Evolutionary conservation across 257 asterid species (phyloP), one percentile per base, ranked within the genome.

Genomic region (Coffea canephora): DNA sequence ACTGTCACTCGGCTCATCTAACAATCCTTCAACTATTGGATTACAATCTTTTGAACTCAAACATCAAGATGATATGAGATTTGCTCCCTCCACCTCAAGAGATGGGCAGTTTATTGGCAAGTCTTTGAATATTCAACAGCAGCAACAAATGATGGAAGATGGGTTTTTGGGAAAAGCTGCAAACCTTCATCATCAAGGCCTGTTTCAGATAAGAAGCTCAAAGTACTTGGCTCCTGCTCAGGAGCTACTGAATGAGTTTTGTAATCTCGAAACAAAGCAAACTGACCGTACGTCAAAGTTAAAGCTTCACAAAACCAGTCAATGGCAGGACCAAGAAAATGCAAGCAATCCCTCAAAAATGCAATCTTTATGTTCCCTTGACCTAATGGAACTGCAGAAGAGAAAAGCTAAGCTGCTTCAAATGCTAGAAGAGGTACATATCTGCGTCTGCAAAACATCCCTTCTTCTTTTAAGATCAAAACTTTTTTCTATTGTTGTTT

Each of bases 361-460:
- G 73, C 92, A 88, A 70, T 72, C 91, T 39, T 89, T 93, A 54
- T 78, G 79, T 85, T 87, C 98, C 6, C 92, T 91, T 77, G 96
- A 95, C 88, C 86, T 87, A 43, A 57, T 93, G 74, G 98, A 93
- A 45, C 74, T 95, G 87, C 98, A 95, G 83, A 86, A 89, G 79
- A 87, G 97, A 68, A 93, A 91, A 87, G 46, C 89, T 68, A 93
- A 89, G 87, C 84, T 94, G 49, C 88, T 94, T 52, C 98, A 90
- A 57, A 91, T 94, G 96, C 89, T 94, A 3, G 96, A 93, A 78
- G 97, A 93, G 96, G 98, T 93, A 59, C n/a, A 61, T 34, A 18
- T 2, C 15, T 36, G 0, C 67, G 6, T n/a, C 5, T 3, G 21
- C 23, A 21, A 21, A 59, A 21, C 66, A 14, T 34, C 73, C 9